A percentile compares a stretch with the other conserved stretches of the same genome.
Conservation (phyloP, 805 yeast species). For the Kodamaea kaohsiungensis region DNA sequence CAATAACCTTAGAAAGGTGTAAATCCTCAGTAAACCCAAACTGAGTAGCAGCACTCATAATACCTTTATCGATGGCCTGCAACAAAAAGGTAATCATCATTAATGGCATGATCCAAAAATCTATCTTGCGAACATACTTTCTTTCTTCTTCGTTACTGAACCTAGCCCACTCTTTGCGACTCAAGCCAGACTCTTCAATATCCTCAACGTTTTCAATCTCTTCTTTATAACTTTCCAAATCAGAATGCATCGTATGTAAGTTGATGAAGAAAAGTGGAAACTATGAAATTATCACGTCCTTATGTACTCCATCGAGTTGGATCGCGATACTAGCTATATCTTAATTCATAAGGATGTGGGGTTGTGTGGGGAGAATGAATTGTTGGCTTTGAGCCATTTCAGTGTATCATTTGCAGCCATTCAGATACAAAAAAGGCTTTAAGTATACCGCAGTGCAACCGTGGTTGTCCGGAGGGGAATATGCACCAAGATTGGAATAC, state of each 20-base stretch:
- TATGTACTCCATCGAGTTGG: background rate
- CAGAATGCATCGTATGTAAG: background rate
- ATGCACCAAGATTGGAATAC: background rate
- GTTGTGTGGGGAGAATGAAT: background rate
- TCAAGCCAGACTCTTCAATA: background rate
- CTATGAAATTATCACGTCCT: background rate
- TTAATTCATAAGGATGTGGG: background rate
- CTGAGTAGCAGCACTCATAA: conserved; percentile 5
- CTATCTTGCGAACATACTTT: conserved; percentile 9
- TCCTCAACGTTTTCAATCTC: background rate
- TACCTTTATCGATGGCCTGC: conserved; percentile 5
- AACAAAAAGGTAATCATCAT: conserved; percentile 10
- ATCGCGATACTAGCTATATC: no score
- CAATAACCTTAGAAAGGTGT: background rate
- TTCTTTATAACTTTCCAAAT: background rate
- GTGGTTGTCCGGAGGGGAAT: background rate
- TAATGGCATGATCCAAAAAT: conserved; percentile 8
- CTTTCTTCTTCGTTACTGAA: background rate
- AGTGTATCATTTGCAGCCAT: background rate
- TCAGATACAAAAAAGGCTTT: background rate
- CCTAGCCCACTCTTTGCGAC: background rate
- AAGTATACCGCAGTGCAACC: background rate
- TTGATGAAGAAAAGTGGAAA: background rate
- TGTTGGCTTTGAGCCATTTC: background rate
- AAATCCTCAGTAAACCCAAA: conserved; percentile 8